Percentiles rank a stretch among this genome's conserved stretches.
phyloP scores from a whole-genome alignment of 345 rosid species.

The Linum trigynum region DNA sequence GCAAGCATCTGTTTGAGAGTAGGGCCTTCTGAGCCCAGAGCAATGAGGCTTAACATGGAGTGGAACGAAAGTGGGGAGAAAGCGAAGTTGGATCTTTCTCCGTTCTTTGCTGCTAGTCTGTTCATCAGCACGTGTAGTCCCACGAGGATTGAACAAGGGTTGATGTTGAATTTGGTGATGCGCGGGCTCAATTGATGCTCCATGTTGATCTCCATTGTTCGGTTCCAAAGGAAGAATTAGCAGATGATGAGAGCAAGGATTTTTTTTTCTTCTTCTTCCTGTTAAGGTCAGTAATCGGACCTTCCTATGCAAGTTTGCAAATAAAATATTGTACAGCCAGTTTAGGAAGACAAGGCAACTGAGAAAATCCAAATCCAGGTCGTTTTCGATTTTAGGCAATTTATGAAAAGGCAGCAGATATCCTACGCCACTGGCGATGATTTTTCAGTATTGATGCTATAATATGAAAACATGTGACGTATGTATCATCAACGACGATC shows the following conservation, averaged over 20 bases:
- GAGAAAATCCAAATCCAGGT: not conserved
- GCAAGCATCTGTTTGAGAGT: constrained; percentile 11
- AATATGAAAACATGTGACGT: no score
- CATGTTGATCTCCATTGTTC: not conserved
- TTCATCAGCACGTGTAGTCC: not conserved
- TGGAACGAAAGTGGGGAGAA: not conserved
- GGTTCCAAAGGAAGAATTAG: not conserved
- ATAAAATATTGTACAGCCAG: not conserved
- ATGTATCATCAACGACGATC: no score
- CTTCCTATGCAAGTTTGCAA: not conserved
- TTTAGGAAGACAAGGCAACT: not conserved
- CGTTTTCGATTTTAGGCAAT: not conserved
- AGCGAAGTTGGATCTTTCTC: not conserved
- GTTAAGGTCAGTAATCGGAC: not conserved
- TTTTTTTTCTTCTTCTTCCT: not conserved
- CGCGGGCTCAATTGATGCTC: not conserved
- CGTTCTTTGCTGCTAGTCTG: not conserved
- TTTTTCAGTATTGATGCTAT: no score
- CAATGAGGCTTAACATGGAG: constrained; percentile 12
- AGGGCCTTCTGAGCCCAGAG: constrained; percentile 14
- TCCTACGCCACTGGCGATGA: not conserved
- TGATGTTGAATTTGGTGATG: not conserved
- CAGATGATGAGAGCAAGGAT: not conserved
- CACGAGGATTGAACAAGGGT: not conserved
- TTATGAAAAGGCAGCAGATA: not conserved